Percentiles rank a stretch among this genome's conserved stretches.
Evolutionary conservation across 179 eudicot species (phyloP).

Genomic region (Gypsophila paniculata): DNA sequence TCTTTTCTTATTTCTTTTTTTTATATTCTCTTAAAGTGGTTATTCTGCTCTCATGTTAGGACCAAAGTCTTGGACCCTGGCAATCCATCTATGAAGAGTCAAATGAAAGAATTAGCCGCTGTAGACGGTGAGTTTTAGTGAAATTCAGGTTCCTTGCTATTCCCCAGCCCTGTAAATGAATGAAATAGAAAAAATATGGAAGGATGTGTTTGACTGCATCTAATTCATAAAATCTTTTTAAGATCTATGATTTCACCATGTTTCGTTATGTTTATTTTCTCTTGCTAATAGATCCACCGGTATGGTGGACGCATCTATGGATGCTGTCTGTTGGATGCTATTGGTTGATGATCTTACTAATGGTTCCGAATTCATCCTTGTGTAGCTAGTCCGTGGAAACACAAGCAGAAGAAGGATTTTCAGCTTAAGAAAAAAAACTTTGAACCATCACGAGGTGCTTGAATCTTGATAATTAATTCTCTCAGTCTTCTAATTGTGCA

Average conservation of each 20-base stretch:
- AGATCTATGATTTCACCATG: neutral
- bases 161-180: neutral
- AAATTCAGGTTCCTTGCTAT: neutral
- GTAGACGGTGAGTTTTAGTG: conserved; percentile 60
- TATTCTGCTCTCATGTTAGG: conserved; percentile 35
- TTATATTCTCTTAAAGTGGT: conserved; percentile 12
- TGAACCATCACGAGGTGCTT: conserved; percentile 64
- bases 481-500: neutral
- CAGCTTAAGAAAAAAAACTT: conserved; percentile 62
- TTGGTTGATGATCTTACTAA: conserved; percentile 14
- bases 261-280: neutral
- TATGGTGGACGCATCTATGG: neutral
- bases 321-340: neutral
- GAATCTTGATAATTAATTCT: conserved; percentile 2
- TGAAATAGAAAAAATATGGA: neutral
- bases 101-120: conserved; percentile 77
- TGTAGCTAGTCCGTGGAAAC: conserved; percentile 70
- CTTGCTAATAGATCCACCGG: conserved; percentile 2
- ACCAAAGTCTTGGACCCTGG: conserved; percentile 70
- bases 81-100: conserved; percentile 76
- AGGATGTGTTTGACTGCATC: neutral
- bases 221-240: conserved; percentile 1
- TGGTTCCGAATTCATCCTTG: conserved; percentile 21
- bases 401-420: conserved; percentile 67
- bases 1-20: neutral